phyloP scores from a whole-genome alignment of 495 filamentous ascomycete species.

The Penicillium parvum region DNA sequence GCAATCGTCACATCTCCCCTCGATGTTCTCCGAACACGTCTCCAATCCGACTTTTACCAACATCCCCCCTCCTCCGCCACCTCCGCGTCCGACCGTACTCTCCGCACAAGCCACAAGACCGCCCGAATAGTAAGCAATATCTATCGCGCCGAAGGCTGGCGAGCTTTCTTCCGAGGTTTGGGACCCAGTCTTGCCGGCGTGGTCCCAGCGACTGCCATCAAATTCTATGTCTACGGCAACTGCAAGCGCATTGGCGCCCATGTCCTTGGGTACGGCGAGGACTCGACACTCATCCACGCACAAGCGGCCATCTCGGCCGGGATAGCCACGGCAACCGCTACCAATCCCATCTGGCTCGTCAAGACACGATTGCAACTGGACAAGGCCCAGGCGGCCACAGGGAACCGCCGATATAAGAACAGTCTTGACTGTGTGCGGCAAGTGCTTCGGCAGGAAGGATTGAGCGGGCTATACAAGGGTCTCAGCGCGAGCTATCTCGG shows the following conservation, averaged over 20 bases:
- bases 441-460: constrained; percentile 70
- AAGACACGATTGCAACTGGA: constrained; percentile 89
- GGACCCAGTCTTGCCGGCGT: constrained; percentile 85
- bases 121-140: constrained; percentile 75
- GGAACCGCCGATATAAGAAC: constrained; percentile 71
- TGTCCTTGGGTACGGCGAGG: constrained; percentile 58
- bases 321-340: constrained; percentile 75
- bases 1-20: constrained; percentile 78
- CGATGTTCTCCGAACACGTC: constrained; percentile 82
- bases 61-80: constrained; percentile 19
- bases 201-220: constrained; percentile 79
- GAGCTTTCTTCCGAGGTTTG: constrained; percentile 83
- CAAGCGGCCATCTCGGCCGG: constrained; percentile 69
- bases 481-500: constrained; percentile 85
- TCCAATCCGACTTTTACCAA: constrained; percentile 90
- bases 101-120: constrained; percentile 69
- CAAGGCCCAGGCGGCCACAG: constrained; percentile 55
- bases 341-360: constrained; percentile 90
- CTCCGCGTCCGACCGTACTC: constrained; percentile 39
- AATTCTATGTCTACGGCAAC: constrained; percentile 87
- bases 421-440: constrained; percentile 76
- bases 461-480: constrained; percentile 76
- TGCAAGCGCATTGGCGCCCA: constrained; percentile 72
- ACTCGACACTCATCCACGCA: constrained; percentile 68
- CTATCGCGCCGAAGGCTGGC: constrained; percentile 71